Evolutionary conservation across 805 yeast species (phyloP), one percentile per base, ranked within the genome.

Genomic region (Metschnikowia similis): DNA sequence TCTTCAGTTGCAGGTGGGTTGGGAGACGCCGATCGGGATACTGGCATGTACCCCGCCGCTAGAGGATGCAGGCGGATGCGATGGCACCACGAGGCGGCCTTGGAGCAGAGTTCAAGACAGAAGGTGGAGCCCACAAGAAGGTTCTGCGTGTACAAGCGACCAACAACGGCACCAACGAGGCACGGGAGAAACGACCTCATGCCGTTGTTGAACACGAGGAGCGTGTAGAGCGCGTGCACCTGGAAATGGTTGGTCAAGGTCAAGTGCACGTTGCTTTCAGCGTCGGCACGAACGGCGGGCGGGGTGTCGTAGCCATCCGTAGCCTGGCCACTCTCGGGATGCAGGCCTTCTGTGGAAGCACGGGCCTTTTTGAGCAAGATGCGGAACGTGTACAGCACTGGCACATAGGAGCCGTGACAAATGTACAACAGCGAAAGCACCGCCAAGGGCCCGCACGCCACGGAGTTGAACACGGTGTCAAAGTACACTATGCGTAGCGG

Each of bases 151-250:
- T 76, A 59, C 26, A 77, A 64, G n/a, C 66, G 62, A 6, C 82
- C 82, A 30, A 74, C 63, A 9, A 74, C 35, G 62, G 77, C 70
- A 10, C 82, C 78, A 9, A 72, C 51, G 8, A 71, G 50, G 21
- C 76, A 68, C 21, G 74, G 71, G 1, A 68, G 47, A 1, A 72
- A 45, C 8, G 80, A 75, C 31, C 50, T 44, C 45, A 67, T 39
- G 4, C 77, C 42, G 57, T 77, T 83, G 54, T 75, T 80, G n/a
- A 80, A 45, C 41, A 72, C 51, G 46, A 79, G 66, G 40, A 70
- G 49, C 5, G 69, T 63, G 52, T 61, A 72, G 2, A 70, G 38
- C 13, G 70, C 56, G 48, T 73, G 75, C n/a, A 73, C 56, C 39
- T 70, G 75, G 56, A 72, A 71, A 51, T 69, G 72, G 52, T 70